phyloP scores from a whole-genome alignment of 1,139 yeast species.

The Scheffersomyces insectosa region DNA sequence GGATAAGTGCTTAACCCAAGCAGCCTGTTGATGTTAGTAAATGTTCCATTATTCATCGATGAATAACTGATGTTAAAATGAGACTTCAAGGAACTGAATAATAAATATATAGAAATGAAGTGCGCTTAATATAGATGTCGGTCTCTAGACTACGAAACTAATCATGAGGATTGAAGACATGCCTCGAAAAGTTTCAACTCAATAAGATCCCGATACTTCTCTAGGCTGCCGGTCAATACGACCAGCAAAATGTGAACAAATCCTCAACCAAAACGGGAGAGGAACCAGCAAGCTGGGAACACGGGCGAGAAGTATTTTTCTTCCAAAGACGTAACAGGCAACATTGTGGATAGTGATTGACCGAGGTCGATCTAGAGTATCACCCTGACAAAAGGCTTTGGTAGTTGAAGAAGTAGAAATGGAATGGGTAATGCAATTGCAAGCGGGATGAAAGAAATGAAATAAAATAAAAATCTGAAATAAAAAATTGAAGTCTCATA shows the following conservation, averaged over 20 bases:
- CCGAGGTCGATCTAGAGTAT: slow-evolving; percentile 23
- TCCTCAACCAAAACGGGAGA: slow-evolving; percentile 49
- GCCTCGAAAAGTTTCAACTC: slow-evolving; percentile 59
- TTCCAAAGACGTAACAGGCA: slow-evolving; percentile 98
- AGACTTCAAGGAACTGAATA: slow-evolving; percentile 7
- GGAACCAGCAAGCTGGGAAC: slow-evolving; percentile 31
- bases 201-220: slow-evolving; percentile 51
- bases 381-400: slow-evolving; percentile 79
- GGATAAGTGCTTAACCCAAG: slow-evolving; percentile 95
- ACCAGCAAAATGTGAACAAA: slow-evolving; percentile 39
- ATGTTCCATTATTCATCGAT: slow-evolving; percentile 2
- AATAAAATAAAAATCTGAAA: slow-evolving; percentile 6
- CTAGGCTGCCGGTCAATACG: slow-evolving; percentile 46
- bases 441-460: slow-evolving; percentile 9
- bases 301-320: slow-evolving; percentile 62
- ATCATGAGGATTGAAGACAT: slow-evolving; percentile 21
- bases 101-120: slow-evolving; percentile 2
- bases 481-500: slow-evolving; percentile 7
- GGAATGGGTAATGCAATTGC: slow-evolving; percentile 4
- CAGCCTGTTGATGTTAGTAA: slow-evolving; percentile 78
- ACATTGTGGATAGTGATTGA: slow-evolving; percentile 35
- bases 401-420: slow-evolving; percentile 20
- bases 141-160: slow-evolving; percentile 74
- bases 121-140: slow-evolving; percentile 41
- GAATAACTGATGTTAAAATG: slow-evolving; percentile 7